Evolutionary conservation across 2,329 filamentous ascomycete genomes (phyloP).

Genomic region (Paracoccidioides brasiliensis): DNA sequence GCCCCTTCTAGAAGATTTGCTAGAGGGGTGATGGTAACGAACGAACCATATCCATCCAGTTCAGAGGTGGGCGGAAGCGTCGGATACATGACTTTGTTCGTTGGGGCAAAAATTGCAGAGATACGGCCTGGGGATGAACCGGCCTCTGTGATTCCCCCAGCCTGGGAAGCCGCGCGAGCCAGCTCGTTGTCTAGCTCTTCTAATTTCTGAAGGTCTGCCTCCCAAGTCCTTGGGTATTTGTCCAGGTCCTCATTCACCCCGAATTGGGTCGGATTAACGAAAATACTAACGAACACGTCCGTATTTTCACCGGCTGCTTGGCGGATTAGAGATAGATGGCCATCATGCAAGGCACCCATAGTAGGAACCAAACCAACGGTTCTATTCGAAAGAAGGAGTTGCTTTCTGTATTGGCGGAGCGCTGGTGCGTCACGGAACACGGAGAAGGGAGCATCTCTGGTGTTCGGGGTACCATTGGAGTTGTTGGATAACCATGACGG

Average conservation of each 20-base stretch:
- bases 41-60: slow-evolving; percentile 66
- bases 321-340: slow-evolving; percentile 75
- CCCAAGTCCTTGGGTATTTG: slow-evolving; percentile 85
- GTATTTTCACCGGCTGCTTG: slow-evolving; percentile 73
- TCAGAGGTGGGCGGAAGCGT: slow-evolving; percentile 60
- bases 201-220: slow-evolving; percentile 56
- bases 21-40: slow-evolving; percentile 81
- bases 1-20: slow-evolving; percentile 70
- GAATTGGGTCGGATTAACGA: slow-evolving; percentile 95
- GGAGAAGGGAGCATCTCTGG: slow-evolving; percentile 20
- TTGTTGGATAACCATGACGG: slow-evolving; percentile 4
- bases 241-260: slow-evolving; percentile 75
- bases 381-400: slow-evolving; percentile 52
- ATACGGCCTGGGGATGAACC: slow-evolving; percentile 48
- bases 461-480: slow-evolving; percentile 6
- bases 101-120: slow-evolving; percentile 74
- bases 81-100: slow-evolving; percentile 76
- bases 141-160: slow-evolving; percentile 2
- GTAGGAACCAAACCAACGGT: slow-evolving; percentile 84
- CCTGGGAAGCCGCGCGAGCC: slow-evolving; percentile 39
- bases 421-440: slow-evolving; percentile 63
- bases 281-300: slow-evolving; percentile 80
- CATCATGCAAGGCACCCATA: slow-evolving; percentile 92
- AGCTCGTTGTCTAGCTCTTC: slow-evolving; percentile 58
- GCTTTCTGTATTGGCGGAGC: slow-evolving; percentile 56